Evolutionary conservation across 2,329 filamentous ascomycete species (phyloP).

Genomic region (Pseudogymnoascus sp.): DNA sequence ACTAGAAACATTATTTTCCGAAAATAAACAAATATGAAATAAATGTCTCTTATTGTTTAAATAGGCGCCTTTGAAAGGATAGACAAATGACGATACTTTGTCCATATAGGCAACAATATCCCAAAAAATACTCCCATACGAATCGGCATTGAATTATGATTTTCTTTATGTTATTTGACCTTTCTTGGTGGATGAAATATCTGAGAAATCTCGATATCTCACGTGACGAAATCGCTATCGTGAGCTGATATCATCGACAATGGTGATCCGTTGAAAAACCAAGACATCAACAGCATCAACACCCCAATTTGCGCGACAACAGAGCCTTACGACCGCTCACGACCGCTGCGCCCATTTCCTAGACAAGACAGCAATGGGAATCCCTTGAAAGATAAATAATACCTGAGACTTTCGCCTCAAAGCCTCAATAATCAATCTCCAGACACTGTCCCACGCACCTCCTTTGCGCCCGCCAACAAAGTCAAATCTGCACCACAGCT

Average conservation of each 20-base stretch:
- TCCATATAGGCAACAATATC: not conserved
- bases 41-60: not conserved
- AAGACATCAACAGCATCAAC: not conserved
- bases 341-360: not conserved
- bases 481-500: slow-evolving; percentile 15
- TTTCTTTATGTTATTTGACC: not conserved
- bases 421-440: not conserved
- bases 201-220: not conserved
- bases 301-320: not conserved
- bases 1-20: not conserved
- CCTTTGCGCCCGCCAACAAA: not conserved
- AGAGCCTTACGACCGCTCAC: not conserved
- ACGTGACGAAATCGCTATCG: not conserved
- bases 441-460: not conserved
- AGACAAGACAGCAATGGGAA: not conserved
- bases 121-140: not conserved
- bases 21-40: not conserved
- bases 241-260: not conserved
- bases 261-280: not conserved
- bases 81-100: not conserved
- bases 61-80: not conserved
- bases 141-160: not conserved
- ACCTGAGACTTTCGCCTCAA: slow-evolving; percentile 1
- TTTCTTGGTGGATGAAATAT: not conserved
- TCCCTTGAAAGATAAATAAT: not conserved